A percentile compares a stretch with the other conserved stretches of the same genome.
These are phyloP conservation scores for Cladosporium cucumerinum DNA, from an alignment of 2,329 filamentous ascomycete genomes.

Conservation along the genomic window DNA sequence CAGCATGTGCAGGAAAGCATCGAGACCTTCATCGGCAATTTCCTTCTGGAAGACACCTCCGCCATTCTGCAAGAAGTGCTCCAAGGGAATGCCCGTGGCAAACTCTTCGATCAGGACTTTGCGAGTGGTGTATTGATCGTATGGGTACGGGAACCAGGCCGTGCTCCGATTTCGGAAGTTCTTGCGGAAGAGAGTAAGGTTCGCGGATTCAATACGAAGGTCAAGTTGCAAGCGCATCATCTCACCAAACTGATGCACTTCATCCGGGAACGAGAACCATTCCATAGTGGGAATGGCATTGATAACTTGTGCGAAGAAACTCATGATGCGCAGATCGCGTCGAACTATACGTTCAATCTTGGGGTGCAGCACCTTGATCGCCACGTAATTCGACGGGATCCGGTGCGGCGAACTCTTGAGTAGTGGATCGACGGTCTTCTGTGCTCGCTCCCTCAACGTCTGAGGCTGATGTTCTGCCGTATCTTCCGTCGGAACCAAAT, in stretches of 20 bases:
- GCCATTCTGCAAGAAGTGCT: conserved; percentile 85
- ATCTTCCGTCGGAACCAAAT: conserved; percentile 64
- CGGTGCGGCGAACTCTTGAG: conserved; percentile 82
- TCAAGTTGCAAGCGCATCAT: conserved; percentile 99
- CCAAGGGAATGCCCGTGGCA: conserved; percentile 86
- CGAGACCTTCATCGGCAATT: conserved; percentile 89
- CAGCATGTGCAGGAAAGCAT: conserved; percentile 94
- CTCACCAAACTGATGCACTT: conserved; percentile 88
- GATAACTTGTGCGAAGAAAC: conserved; percentile 78
- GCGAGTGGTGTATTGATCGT: conserved; percentile 85
- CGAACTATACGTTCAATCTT: conserved; percentile 83
- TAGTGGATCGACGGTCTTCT: conserved; percentile 77
- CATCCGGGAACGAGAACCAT: conserved; percentile 93
- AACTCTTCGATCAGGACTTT: conserved; percentile 94
- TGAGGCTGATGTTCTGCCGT: conserved; percentile 52
- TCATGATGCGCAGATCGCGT: conserved; percentile 92
- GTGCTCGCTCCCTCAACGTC: conserved; percentile 66
- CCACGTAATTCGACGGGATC: conserved; percentile 88
- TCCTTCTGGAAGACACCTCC: conserved; percentile 91
- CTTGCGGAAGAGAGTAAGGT: conserved; percentile 80
- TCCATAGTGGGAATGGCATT: conserved; percentile 91
- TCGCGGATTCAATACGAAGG: conserved; percentile 88
- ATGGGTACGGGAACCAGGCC: conserved; percentile 95
- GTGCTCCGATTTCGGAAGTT: conserved; percentile 88
- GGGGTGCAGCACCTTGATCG: conserved; percentile 93